Evolutionary conservation across 148 eudicot genomes (phyloP).

Genomic region (Rhododendron griersonianum): DNA sequence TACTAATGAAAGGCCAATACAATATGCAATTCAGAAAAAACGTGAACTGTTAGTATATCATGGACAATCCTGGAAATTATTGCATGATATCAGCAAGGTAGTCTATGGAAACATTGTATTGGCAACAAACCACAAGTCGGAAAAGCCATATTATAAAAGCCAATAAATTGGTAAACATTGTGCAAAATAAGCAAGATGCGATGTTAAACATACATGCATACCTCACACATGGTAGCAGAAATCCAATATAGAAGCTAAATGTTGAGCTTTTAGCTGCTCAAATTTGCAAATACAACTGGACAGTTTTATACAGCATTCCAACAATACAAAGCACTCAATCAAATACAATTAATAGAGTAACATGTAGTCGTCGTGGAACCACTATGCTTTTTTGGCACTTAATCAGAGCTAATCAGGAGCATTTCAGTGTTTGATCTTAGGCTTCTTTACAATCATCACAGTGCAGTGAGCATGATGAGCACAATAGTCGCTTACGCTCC

Average conservation of each 20-base stretch:
- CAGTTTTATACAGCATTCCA: neutral
- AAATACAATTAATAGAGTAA: neutral
- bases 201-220: too few species aligned
- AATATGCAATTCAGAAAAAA: neutral
- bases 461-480: constrained; percentile 81
- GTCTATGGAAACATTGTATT: too few species aligned
- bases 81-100: neutral
- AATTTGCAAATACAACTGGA: neutral
- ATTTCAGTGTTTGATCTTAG: constrained; percentile 27
- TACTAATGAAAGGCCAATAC: neutral
- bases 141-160: neutral
- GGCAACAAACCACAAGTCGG: neutral
- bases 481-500: constrained; percentile 82
- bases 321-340: neutral
- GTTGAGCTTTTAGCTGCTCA: neutral
- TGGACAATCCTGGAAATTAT: neutral
- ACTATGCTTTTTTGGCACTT: neutral
- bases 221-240: too few species aligned
- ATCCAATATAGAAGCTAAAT: too few species aligned
- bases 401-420: neutral
- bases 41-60: too few species aligned
- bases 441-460: constrained; percentile 77
- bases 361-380: neutral
- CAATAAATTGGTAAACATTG: neutral
- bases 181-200: too few species aligned